Percentiles rank a stretch among this genome's conserved stretches.
Evolutionary conservation across 352 stramenopile genomes (phyloP).

Genomic region (Phytophthora constricta): DNA sequence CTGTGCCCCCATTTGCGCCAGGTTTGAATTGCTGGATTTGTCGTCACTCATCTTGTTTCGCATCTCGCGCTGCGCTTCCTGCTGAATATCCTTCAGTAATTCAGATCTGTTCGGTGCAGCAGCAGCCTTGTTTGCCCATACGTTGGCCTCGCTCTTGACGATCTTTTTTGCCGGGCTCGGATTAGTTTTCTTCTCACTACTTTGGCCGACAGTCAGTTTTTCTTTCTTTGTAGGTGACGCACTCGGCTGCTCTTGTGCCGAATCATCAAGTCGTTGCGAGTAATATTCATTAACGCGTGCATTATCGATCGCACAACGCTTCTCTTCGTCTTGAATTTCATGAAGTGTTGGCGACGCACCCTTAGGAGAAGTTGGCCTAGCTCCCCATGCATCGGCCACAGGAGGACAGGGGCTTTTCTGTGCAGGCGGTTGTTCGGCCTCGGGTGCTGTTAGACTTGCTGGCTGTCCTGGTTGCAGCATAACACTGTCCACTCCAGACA

Average conservation of each 20-base stretch:
- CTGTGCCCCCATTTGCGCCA: constrained; percentile 85
- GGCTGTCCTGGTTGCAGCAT: constrained; percentile 10
- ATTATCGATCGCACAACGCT: constrained; percentile 37
- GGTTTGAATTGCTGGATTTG: constrained; percentile 40
- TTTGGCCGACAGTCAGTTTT: constrained; percentile 4
- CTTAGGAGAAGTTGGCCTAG: constrained; percentile 25
- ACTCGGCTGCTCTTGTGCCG: constrained; percentile 15
- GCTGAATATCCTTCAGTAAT: constrained; percentile 85
- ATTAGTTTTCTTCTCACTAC: constrained; percentile 41
- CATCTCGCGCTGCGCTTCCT: constrained; percentile 78
- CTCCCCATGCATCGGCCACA: constrained; percentile 43
- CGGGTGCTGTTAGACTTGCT: constrained; percentile 16
- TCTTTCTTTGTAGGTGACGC: constrained; percentile 25
- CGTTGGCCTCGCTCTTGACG: constrained; percentile 34
- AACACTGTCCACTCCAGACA: constrained; percentile 25
- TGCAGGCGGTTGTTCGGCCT: constrained; percentile 19
- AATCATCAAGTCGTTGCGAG: neutral
- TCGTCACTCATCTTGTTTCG: constrained; percentile 57
- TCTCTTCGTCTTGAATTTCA: constrained; percentile 60
- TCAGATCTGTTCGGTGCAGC: constrained; percentile 30
- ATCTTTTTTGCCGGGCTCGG: constrained; percentile 37
- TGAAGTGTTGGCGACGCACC: constrained; percentile 35
- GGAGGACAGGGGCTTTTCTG: constrained; percentile 21
- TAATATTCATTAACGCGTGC: too few species aligned
- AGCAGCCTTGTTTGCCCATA: constrained; percentile 45